phyloP scores from a whole-genome alignment of 2,329 filamentous ascomycete genomes.

The Neoarthrinium moseri region DNA sequence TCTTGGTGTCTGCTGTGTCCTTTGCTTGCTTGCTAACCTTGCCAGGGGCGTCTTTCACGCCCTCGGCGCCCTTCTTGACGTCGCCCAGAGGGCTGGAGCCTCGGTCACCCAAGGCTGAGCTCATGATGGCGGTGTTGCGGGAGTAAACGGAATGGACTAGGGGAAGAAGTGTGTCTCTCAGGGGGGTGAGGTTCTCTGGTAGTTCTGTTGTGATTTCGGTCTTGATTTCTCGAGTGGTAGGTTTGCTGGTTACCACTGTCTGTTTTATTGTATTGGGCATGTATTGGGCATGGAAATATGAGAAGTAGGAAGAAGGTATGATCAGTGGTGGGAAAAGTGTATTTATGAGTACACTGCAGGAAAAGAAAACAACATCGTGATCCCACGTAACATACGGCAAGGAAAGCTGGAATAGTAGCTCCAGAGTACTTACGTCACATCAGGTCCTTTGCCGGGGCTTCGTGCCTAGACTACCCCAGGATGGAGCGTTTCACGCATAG shows the following conservation, averaged over 20 bases:
- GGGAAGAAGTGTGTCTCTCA: slow-evolving; percentile 2
- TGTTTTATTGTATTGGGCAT: slow-evolving; percentile 13
- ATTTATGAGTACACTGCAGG: slow-evolving; percentile 1
- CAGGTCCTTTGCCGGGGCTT: neutral
- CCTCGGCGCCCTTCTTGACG: slow-evolving; percentile 16
- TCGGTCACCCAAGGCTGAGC: slow-evolving; percentile 4
- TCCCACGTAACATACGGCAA: neutral
- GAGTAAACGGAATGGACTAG: neutral
- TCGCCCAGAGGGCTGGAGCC: slow-evolving; percentile 14
- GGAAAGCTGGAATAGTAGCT: slow-evolving; percentile 1
- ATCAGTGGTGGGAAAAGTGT: slow-evolving; percentile 6
- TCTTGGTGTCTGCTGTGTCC: slow-evolving; percentile 17
- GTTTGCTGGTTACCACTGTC: slow-evolving; percentile 13
- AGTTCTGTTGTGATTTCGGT: slow-evolving; percentile 10
- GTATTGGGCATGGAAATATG: neutral
- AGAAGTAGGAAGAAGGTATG: neutral
- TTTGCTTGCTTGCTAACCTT: slow-evolving; percentile 8
- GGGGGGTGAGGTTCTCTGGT: slow-evolving; percentile 1
- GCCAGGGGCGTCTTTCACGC: slow-evolving; percentile 1
- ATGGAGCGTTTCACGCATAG: neutral
- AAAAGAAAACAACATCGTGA: neutral
- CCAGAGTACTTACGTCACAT: slow-evolving; percentile 13
- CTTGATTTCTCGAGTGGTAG: slow-evolving; percentile 19
- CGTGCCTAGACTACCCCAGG: neutral
- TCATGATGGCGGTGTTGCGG: slow-evolving; percentile 7